Evolutionary conservation across 805 yeast genomes (phyloP), one percentile per base, ranked within the genome.

Genomic region (Yamadazyma takamatsuzukensis): DNA sequence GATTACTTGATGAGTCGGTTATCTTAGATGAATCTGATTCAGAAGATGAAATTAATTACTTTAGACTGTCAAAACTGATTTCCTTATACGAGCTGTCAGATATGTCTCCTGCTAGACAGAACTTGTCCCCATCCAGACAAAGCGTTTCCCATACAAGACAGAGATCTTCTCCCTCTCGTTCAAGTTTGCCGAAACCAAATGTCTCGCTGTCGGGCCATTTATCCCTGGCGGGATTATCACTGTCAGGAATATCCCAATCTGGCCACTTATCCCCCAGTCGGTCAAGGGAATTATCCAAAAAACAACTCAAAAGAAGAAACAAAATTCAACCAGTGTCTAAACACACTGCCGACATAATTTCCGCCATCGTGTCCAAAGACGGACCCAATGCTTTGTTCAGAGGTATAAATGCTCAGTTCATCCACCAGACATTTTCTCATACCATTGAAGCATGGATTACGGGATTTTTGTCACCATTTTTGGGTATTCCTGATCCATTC

Each of bases 371-470:
- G 47, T 72, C 87, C 15, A 78, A 70, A 59, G 95, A 71, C 50
- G 95, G 83, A 16, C 80, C 78, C 13, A 64, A 76, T 45, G 87
- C 88, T 3, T 56, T 81, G 7, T 78, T 85, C 67, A 70, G 85
- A 48, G 86, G 88, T 8, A 72, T 79, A 25, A 82, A 84, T 51
- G 82, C 95, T 2, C 72, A 95, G 0, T 90, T 88, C 48, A 68
- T 93, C 13, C 72, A 83, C 51, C 81, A 74, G 33, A 83, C 95
- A 0, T 64, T 87, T 13, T 75, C 81, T 2, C 76, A 78, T 30
- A 83, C 95, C 0, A 61, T 88, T 28, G 90, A 85, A 50, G 86
- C 96, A 1, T 89, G 97, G 97, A 68, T 88, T 29, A 83, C 94
- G 0, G 96, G 96, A 3, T 76, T 89, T 41, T 53, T 88, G 6